Percentiles rank a stretch among this genome's conserved stretches.
Conservation (phyloP, 768 basidiomycete species). For the Russula lepida region DNA sequence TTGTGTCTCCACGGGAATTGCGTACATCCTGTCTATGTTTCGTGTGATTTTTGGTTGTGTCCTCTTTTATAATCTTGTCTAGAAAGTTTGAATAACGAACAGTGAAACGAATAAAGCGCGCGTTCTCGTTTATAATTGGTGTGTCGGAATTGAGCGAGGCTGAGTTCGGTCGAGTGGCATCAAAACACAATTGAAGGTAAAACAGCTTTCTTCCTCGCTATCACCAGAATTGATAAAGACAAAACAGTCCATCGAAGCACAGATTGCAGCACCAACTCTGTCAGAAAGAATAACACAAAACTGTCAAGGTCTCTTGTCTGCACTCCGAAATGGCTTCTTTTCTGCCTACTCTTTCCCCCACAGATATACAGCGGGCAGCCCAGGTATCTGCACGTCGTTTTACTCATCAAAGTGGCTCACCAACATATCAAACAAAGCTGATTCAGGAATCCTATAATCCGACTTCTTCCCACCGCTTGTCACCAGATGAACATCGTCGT, state of each 20-base stretch:
- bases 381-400: conserved; percentile 37
- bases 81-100: neutral
- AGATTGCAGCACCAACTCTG: neutral
- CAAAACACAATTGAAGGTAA: no score
- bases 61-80: neutral
- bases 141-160: neutral
- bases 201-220: neutral
- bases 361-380: conserved; percentile 49
- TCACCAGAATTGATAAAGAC: neutral
- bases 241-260: no score
- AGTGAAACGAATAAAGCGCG: neutral
- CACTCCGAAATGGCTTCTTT: conserved; percentile 27
- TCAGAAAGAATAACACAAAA: neutral
- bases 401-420: conserved; percentile 2
- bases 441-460: conserved; percentile 54
- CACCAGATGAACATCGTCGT: conserved; percentile 51
- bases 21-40: neutral
- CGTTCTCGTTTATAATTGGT: neutral
- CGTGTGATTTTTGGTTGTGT: neutral
- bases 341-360: conserved; percentile 44
- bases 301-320: neutral
- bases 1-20: neutral
- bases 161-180: neutral
- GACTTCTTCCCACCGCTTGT: conserved; percentile 39
- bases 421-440: conserved; percentile 34